phyloP scores from a whole-genome alignment of 2,329 filamentous ascomycete genomes.

The Fusarium sterilihyphosum region DNA sequence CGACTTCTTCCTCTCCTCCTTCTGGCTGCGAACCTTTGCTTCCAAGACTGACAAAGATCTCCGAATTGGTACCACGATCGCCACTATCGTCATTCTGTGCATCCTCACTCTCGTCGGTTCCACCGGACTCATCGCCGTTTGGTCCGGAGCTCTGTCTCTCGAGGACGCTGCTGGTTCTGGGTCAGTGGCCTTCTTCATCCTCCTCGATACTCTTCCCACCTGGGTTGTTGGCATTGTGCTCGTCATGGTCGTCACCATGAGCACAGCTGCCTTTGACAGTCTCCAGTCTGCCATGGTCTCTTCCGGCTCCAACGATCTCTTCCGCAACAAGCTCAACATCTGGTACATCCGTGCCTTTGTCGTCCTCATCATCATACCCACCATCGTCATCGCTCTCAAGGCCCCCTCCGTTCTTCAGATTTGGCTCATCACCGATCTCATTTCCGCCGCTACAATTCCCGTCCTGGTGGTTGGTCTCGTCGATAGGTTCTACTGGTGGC shows the following conservation, averaged over 20 bases:
- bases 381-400: conserved; percentile 77
- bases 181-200: conserved; percentile 78
- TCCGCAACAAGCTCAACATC: conserved; percentile 81
- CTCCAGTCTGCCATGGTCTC: conserved; percentile 87
- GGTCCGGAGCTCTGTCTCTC: conserved; percentile 74
- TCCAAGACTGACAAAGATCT: conserved; percentile 82
- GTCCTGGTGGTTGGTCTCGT: conserved; percentile 78
- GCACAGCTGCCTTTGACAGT: conserved; percentile 81
- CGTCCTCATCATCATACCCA: conserved; percentile 77
- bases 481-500: conserved; percentile 78
- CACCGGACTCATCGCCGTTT: conserved; percentile 79
- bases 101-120: conserved; percentile 78
- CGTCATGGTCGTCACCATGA: conserved; percentile 81
- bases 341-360: conserved; percentile 77
- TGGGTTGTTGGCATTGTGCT: conserved; percentile 88
- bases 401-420: conserved; percentile 81
- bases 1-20: conserved; percentile 86
- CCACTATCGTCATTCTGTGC: conserved; percentile 70
- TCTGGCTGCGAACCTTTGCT: conserved; percentile 86
- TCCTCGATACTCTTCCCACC: conserved; percentile 75
- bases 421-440: conserved; percentile 82
- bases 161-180: conserved; percentile 67
- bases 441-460: conserved; percentile 80
- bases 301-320: conserved; percentile 85
- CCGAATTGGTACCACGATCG: conserved; percentile 77